A percentile compares a stretch with the other conserved stretches of the same genome.
These are phyloP conservation scores for Brasenia schreberi DNA, from an alignment of 164 flowering plant genomes.

Conservation along the genomic window DNA sequence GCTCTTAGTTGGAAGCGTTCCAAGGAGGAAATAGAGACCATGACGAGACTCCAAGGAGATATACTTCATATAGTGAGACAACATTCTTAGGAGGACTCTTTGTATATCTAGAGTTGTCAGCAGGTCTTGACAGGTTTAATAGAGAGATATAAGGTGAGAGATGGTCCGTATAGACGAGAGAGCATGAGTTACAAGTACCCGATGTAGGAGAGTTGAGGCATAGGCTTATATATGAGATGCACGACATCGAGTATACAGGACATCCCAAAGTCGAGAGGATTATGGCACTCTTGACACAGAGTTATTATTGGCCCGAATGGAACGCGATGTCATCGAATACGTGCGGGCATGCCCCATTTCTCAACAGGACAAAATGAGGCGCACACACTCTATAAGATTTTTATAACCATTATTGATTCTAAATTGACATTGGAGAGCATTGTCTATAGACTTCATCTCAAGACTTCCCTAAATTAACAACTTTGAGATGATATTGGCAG, in stretches of 20 bases:
- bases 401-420: background rate
- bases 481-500: background rate
- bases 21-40: too few species aligned
- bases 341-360: background rate
- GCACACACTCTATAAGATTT: background rate
- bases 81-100: too few species aligned
- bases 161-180: background rate
- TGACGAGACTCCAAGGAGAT: too few species aligned
- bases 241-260: background rate
- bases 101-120: background rate
- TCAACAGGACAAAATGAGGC: slow-evolving; percentile 3
- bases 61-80: too few species aligned
- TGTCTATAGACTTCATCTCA: slow-evolving; percentile 3
- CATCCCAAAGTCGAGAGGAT: background rate
- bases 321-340: background rate
- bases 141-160: background rate
- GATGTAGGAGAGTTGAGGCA: background rate
- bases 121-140: background rate
- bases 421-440: background rate
- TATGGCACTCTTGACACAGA: background rate
- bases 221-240: too few species aligned
- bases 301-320: slow-evolving; percentile 3
- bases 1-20: too few species aligned
- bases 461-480: background rate
- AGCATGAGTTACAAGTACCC: background rate